Evolutionary conservation across 2,329 filamentous ascomycete genomes (phyloP), one percentile per base, ranked within the genome.

Genomic region (Fusarium domesticum): DNA sequence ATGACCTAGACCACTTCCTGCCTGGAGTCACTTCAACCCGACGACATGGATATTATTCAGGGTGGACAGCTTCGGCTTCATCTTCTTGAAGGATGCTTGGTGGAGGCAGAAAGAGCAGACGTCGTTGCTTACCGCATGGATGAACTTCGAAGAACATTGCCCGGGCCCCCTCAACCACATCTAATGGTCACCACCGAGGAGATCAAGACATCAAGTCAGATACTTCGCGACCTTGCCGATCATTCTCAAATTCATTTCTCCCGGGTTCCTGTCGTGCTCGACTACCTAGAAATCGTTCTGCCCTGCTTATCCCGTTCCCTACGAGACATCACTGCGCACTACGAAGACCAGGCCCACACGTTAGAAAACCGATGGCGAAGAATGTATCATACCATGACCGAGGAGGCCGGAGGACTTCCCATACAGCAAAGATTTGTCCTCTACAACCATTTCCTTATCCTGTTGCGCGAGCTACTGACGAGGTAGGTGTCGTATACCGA

Each of bases 331-430:
- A 71, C 64, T 32, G 49, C 46, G 7, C 72, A 72, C 60, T 75
- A 79, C 54, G 72, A 79, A 25, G 74, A 82, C 56, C 71, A 67
- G 28, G 68, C 67, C 5, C 51, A 74, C 33, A 66, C 69, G 15
- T 73, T 71, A 42, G 70, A 75, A 48, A 65, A 70, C 28, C 71
- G 78, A 42, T 84, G 81, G 80, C 70, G 73, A 33, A 72, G 70
- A 52, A 82, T 83, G 77, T 80, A 76, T 56, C 71, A 81, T 59
- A 64, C 67, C 5, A 72, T 83, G 71, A 71, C 70, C 6, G 69
- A 74, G 18, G 76, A 83, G 56, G 72, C 72, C 4, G 72, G 68
- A 3, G 76, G 74, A 0, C 69, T 78, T 23, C 66, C 68, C 6
- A 64, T 84, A 2, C 72, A 73, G 1, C 71, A 74, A 14, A 69